Evolutionary conservation across 2,329 filamentous ascomycete species (phyloP), one percentile per base, ranked within the genome.

Genomic region (Sclerotinia spermophila): DNA sequence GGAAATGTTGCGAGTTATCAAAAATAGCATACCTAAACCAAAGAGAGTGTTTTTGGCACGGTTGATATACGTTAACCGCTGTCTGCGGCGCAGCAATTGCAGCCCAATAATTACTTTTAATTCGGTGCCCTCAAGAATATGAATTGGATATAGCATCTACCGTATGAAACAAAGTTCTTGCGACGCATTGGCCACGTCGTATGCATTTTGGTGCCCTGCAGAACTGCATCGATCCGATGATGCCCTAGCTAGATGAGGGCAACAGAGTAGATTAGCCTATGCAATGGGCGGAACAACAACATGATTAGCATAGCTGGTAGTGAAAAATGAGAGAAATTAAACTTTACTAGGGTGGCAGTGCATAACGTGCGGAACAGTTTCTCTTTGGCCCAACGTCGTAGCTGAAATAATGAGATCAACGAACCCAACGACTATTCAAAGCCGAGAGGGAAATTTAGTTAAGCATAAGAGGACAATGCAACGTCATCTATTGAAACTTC

Each of bases 171-270:
- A 33, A 61, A 61, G 53, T 62, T 38, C 67, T 62, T 38, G 56
- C 42, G 30, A 62, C 35, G 56, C 67, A 68, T 68, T 68, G 67
- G 56, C 56, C 44, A 68, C 55, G 56, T 33, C 56, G 67, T 61
- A 44, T 61, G 58, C 44, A 68, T 48, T 68, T 44, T 59, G 60
- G 21, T 60, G 42, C 53, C 53, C 40, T 53, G 64, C 64, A 67
- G 48, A 56, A 56, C 21, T 13, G 64, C 30, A 42, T 62, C 55
- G 19, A 61, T 44, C 30, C 42, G 59, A 61, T 44, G 5, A 44
- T 30, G 40, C 6, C 17, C 48, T 48, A 45, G 17, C 40, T 21
- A 33, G 60, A 33, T 33, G 42, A 48, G 27, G 42, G 42, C 13
- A 35, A 24, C 15, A 48, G 42, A 8, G 42, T 45, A 17, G 1